Percentiles rank a stretch among this genome's conserved stretches.
Conservation (phyloP, 345 rosid genomes). For the Noccaea bulbosa region DNA sequence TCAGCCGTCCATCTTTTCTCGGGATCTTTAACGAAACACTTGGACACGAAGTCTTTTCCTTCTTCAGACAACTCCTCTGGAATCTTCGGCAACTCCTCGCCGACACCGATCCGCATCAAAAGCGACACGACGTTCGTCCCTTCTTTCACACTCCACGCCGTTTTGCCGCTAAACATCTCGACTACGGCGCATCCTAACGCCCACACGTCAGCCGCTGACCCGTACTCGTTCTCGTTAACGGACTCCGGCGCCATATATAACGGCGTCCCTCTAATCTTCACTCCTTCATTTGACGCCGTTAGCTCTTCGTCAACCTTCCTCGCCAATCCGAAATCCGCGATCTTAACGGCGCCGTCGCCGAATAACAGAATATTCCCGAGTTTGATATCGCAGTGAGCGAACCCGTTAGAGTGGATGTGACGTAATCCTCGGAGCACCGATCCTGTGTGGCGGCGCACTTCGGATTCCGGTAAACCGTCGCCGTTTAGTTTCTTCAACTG, state of each 20-base stretch:
- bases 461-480: conserved; percentile 50
- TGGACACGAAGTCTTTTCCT: conserved; percentile 69
- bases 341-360: conserved; percentile 49
- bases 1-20: conserved; percentile 72
- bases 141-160: conserved; percentile 57
- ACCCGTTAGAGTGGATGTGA: conserved; percentile 65
- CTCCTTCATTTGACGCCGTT: conserved; percentile 27
- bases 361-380: conserved; percentile 64
- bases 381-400: conserved; percentile 72
- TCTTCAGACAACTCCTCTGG: conserved; percentile 62
- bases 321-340: conserved; percentile 81
- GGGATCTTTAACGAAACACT: conserved; percentile 65
- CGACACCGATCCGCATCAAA: conserved; percentile 59
- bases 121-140: conserved; percentile 45
- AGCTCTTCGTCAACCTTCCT: conserved; percentile 40
- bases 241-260: conserved; percentile 83
- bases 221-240: conserved; percentile 57
- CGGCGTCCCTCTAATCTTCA: conserved; percentile 71
- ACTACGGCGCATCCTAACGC: conserved; percentile 79
- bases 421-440: conserved; percentile 61
- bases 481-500: conserved; percentile 45
- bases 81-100: conserved; percentile 58
- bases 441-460: conserved; percentile 50
- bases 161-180: conserved; percentile 77
- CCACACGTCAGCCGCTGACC: conserved; percentile 77